These are phyloP conservation scores for Nannochloris sp. DNA, from an alignment of 139 green algal species.

Conservation along the genomic window DNA sequence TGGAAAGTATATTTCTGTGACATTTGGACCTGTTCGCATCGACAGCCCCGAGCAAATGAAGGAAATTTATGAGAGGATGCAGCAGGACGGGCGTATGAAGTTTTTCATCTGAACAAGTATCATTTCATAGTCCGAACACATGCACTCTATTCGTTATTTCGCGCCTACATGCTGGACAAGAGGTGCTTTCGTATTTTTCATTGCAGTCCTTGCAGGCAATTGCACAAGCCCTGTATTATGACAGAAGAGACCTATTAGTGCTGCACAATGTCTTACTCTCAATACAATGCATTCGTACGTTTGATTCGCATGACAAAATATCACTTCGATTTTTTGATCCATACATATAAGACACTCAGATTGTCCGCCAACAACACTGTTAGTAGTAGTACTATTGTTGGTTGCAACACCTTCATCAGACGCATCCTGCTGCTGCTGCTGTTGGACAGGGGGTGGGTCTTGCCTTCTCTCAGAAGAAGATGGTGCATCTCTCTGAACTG, in stretches of 20 bases:
- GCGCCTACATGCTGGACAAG: background rate
- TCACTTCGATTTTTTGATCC: background rate
- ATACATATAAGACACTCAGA: background rate
- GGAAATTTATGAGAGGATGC: conserved; percentile 15
- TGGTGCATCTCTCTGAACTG: background rate
- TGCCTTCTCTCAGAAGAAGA: background rate
- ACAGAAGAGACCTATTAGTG: background rate
- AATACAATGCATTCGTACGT: background rate
- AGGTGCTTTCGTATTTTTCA: background rate
- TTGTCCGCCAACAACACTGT: background rate
- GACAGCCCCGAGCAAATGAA: conserved; percentile 31
- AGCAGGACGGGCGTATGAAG: conserved; percentile 12
- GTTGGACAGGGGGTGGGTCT: background rate
- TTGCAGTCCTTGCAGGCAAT: background rate
- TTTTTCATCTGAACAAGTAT: conserved; percentile 14
- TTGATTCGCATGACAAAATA: background rate
- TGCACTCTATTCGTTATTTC: background rate
- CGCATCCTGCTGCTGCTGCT: background rate
- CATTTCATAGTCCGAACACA: background rate
- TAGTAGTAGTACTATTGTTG: background rate
- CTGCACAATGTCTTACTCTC: background rate
- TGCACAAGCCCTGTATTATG: background rate
- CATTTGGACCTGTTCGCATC: conserved; percentile 21
- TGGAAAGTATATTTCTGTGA: conserved; percentile 41
- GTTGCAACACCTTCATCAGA: background rate